Evolutionary conservation across 441 rosid genomes (phyloP), one percentile per base, ranked within the genome.

Genomic region (Erodium moschatum): DNA sequence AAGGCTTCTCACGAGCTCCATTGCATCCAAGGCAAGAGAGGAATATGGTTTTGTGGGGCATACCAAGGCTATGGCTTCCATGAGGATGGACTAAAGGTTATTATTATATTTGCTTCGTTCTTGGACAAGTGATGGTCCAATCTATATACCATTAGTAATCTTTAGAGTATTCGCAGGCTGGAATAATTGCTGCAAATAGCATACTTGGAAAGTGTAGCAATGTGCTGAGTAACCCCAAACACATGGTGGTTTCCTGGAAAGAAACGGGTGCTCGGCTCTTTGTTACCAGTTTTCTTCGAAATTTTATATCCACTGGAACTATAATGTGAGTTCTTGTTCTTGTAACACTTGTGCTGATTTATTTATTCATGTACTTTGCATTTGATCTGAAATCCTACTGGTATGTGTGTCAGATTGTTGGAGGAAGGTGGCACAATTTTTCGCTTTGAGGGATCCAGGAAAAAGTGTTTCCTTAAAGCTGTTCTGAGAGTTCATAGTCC

Each of bases 51-150:
- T 73, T 93, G 91, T 60, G 97, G 97, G 75, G 96, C 97, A 40
- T 90, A 88, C 77, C 92, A 83, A 56, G 93, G 93, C 87, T 72
- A 90, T 72, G 98, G 97, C 69, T 93, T 91, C 82, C 98, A 93
- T 70, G 98, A 93, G 80, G 96, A 93, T 64, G 97, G 96, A 68
- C 75, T 91, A 35, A 93, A 89, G 97, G 98, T 76, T 24, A 24
- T 24, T 24, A 24, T 24, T 24, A 24, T 2, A 24, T 24, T 24
- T 24, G 27, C 27, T 24, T 24, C 27, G 0, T 0, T 24, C 27
- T 24, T 24, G 27, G 27, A 24, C 27, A 24, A 24, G 27, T 24
- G 27, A 24, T 24, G 27, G 27, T 24, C 27, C 27, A 24, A 24
- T 24, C n/a, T n/a, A n/a, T n/a, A n/a, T n/a, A n/a, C n/a, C n/a